Evolutionary conservation across 1,139 yeast genomes (phyloP), one percentile per base, ranked within the genome.

Genomic region (Suhomyces coccinellae): DNA sequence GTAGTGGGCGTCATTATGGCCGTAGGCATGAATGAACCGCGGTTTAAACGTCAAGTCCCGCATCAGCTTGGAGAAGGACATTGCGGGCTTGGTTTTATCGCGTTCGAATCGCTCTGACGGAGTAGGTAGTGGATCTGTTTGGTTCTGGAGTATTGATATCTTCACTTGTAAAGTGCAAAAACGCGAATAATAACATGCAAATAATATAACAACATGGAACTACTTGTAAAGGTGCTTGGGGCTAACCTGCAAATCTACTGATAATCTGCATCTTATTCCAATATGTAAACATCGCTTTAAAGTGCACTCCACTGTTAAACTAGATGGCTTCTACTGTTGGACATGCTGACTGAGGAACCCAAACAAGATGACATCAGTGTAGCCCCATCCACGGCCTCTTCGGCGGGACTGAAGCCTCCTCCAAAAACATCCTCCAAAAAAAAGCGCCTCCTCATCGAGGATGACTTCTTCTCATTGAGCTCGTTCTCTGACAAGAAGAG

Each of bases 31-130:
- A 15, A 63, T 58, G 50, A 70, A 69, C 42, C 75, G 52, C 2
- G 71, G 65, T 46, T 65, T 69, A 46, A 69, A 62, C 6, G 74
- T 59, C 41, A 66, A 54, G 47, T 71, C 71, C n/a, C 52, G 43
- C 16, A 32, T 38, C 41, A 33, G 37, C 34, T 45, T 40, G 33
- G 35, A 36, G 30, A 13, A 33, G 10, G 46, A 44, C 46, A 42
- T 42, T 17, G 9, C 12, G 11, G 6, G n/a, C 24, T 20, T 20
- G 24, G 24, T 20, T 4, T 5, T 5, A 6, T 20, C 8, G 7
- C 24, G 24, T 20, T 4, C 2, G 24, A 9, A 6, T 20, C 24
- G 24, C 24, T 20, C 8, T 20, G 24, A 9, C 24, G 20, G 24
- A 6, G 24, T 20, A 20, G 24, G 24, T 6, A 6, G 24, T 7